Percentiles rank a stretch among this genome's conserved stretches.
These are phyloP conservation scores for Narthecium ossifragum DNA, from an alignment of 106 monocot genomes.

Conservation along the genomic window DNA sequence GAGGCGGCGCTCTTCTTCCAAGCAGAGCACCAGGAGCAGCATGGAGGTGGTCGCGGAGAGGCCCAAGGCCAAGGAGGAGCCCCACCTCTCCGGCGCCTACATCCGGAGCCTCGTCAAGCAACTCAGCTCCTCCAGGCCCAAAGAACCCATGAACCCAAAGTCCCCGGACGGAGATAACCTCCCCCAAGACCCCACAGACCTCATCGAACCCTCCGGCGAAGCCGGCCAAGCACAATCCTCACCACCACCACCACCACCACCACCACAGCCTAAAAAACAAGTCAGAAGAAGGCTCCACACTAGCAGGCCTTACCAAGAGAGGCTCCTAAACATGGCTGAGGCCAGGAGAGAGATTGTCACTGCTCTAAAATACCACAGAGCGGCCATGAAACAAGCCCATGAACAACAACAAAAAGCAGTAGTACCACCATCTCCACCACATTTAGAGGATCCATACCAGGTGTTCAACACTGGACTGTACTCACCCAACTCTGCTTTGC, in stretches of 20 bases:
- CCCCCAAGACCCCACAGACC: conserved; percentile 4
- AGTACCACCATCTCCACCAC: conserved; percentile 7
- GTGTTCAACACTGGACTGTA: conserved; percentile 4
- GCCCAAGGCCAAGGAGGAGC: conserved; percentile 33
- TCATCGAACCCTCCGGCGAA: conserved; percentile 4
- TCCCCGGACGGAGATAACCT: conserved; percentile 2
- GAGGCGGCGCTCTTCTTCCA: conserved; percentile 24
- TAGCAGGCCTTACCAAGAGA: conserved; percentile 71
- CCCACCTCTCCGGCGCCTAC: conserved; percentile 70
- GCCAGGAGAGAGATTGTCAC: conserved; percentile 88
- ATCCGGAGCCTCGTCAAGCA: conserved; percentile 78
- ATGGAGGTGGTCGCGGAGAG: conserved; percentile 17
- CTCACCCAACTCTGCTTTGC: background rate
- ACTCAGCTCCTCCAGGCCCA: conserved; percentile 55
- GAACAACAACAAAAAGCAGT: conserved; percentile 36
- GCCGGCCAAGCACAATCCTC: no score
- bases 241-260: conserved; percentile 6
- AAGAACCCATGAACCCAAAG: conserved; percentile 17
- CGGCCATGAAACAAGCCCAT: conserved; percentile 71
- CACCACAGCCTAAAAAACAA: conserved; percentile 56
- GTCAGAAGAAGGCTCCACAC: conserved; percentile 76
- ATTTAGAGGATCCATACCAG: background rate
- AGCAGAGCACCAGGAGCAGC: conserved; percentile 16
- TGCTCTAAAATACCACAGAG: conserved; percentile 84
- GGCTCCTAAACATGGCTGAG: conserved; percentile 87